phyloP scores from a whole-genome alignment of 306 rosid species.

The Albizia julibrissin region DNA sequence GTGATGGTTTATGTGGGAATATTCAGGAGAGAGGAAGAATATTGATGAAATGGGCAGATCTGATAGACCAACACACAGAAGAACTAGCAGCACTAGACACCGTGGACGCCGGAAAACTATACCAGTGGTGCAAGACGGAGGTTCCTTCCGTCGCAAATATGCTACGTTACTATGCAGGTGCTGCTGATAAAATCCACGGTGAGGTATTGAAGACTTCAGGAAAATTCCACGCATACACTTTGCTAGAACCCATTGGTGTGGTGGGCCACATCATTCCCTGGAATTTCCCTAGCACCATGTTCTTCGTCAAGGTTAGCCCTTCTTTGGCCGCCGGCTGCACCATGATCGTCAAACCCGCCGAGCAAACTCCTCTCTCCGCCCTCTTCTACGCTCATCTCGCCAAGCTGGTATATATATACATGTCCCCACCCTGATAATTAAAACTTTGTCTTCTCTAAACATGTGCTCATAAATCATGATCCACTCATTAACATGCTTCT shows the following conservation, averaged over 20 bases:
- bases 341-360: slow-evolving; percentile 81
- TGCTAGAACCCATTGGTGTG: slow-evolving; percentile 80
- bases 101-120: slow-evolving; percentile 70
- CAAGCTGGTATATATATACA: slow-evolving; percentile 53
- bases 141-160: slow-evolving; percentile 46
- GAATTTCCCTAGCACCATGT: slow-evolving; percentile 70
- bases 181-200: slow-evolving; percentile 90
- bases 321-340: slow-evolving; percentile 93
- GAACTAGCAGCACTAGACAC: slow-evolving; percentile 75
- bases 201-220: slow-evolving; percentile 57
- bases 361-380: slow-evolving; percentile 90
- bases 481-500: not conserved
- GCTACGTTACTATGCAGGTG: slow-evolving; percentile 83
- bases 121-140: slow-evolving; percentile 42
- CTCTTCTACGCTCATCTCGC: slow-evolving; percentile 79
- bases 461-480: too few species aligned
- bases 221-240: slow-evolving; percentile 64
- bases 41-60: slow-evolving; percentile 68
- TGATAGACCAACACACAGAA: slow-evolving; percentile 59
- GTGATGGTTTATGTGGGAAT: not conserved
- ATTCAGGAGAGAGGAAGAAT: slow-evolving; percentile 68
- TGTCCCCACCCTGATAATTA: too few species aligned
- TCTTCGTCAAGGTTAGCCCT: slow-evolving; percentile 63
- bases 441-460: not conserved
- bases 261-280: slow-evolving; percentile 89